Conservation (phyloP, 2,329 filamentous ascomycete genomes). For the Lasiodiplodia sp. region DNA sequence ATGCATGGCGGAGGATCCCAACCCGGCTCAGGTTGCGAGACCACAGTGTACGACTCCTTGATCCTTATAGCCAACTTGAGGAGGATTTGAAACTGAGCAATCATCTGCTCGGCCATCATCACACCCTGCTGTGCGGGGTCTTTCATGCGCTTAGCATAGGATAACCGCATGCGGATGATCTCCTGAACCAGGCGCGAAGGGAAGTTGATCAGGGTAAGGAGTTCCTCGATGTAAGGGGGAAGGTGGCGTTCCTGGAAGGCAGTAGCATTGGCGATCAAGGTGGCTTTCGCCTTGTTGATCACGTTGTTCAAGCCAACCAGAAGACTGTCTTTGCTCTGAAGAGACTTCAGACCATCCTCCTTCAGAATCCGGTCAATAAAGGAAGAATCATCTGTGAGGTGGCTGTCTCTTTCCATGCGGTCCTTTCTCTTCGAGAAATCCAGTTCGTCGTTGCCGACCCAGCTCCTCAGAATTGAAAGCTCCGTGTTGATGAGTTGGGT, state of each 20-base stretch:
- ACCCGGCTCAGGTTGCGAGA: constrained; percentile 85
- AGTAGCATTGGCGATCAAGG: constrained; percentile 84
- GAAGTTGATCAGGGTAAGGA: constrained; percentile 96
- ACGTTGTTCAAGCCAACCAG: constrained; percentile 82
- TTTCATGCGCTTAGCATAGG: constrained; percentile 93
- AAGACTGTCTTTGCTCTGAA: constrained; percentile 87
- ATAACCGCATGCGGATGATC: constrained; percentile 89
- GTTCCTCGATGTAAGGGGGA: constrained; percentile 94
- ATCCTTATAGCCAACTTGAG: constrained; percentile 91
- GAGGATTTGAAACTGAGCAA: constrained; percentile 91
- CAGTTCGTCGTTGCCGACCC: constrained; percentile 95
- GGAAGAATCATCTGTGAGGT: constrained; percentile 86
- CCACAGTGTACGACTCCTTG: constrained; percentile 84
- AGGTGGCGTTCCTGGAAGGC: constrained; percentile 88
- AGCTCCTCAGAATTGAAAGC: constrained; percentile 86
- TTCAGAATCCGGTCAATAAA: constrained; percentile 96
- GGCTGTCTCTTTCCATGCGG: constrained; percentile 71
- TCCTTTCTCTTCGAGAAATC: constrained; percentile 83
- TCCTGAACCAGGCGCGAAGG: constrained; percentile 95
- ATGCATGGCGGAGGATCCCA: constrained; percentile 97
- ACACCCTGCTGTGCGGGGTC: constrained; percentile 90
- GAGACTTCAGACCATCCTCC: constrained; percentile 89
- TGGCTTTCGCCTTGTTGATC: constrained; percentile 92
- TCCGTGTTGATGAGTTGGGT: constrained; percentile 96
- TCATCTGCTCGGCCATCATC: constrained; percentile 98